Evolutionary conservation across 148 eudicot species (phyloP).

Genomic region (Arctostaphylos glauca): DNA sequence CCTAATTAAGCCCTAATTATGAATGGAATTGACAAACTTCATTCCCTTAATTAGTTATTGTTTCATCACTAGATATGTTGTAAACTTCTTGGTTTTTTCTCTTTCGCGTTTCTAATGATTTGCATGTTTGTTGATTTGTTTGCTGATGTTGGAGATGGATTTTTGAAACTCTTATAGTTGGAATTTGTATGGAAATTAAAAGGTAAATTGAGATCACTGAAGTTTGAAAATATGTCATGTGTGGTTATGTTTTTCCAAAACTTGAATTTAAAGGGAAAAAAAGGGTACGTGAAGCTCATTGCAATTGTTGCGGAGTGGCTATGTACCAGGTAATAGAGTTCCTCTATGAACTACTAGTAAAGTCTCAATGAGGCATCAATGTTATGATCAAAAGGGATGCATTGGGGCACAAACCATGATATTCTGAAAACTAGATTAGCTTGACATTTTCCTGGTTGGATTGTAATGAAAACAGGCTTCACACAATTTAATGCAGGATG

Average conservation of each 20-base stretch:
- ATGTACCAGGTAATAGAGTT: background rate
- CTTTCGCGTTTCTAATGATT: background rate
- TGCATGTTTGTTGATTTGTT: background rate
- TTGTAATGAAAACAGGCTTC: background rate
- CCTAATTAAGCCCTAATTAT: slow-evolving; percentile 12
- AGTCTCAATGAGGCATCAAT: background rate
- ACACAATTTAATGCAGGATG: background rate
- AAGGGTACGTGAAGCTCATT: background rate
- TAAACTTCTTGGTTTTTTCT: background rate
- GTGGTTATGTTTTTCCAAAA: background rate
- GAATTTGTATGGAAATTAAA: too few species aligned
- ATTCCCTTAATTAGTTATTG: background rate
- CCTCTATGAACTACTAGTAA: background rate
- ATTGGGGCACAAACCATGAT: background rate
- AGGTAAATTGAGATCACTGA: too few species aligned
- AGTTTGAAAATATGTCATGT: background rate
- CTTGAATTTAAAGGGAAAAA: background rate
- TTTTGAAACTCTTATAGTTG: background rate
- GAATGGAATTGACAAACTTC: background rate
- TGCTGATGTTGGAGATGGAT: background rate
- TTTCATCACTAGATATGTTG: background rate
- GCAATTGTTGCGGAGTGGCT: background rate
- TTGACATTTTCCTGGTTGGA: background rate
- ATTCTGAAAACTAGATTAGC: background rate
- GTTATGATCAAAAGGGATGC: background rate